Conservation (phyloP, 2,329 filamentous ascomycete genomes). For the Graphium sp. region DNA sequence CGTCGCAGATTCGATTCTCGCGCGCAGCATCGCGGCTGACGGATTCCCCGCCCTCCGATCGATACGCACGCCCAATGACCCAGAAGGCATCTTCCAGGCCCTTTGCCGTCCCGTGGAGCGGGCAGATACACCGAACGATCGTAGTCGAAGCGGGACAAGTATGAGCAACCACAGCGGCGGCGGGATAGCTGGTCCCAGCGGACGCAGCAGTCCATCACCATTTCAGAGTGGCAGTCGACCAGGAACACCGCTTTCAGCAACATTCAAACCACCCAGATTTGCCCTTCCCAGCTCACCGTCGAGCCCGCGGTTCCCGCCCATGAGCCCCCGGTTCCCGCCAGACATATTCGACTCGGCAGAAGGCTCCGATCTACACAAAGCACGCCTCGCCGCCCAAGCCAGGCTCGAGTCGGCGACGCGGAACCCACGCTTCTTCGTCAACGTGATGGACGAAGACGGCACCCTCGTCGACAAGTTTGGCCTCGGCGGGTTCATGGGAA, state of each 20-base stretch:
- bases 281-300: background rate
- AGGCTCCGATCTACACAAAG: slow-evolving; percentile 26
- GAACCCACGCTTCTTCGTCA: slow-evolving; percentile 37
- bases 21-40: slow-evolving; percentile 39
- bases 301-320: slow-evolving; percentile 13
- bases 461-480: slow-evolving; percentile 31
- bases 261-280: slow-evolving; percentile 1
- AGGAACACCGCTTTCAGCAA: slow-evolving; percentile 6
- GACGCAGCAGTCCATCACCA: too few relatives aligned
- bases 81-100: slow-evolving; percentile 50
- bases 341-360: slow-evolving; percentile 8
- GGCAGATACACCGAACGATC: slow-evolving; percentile 32
- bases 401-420: slow-evolving; percentile 42
- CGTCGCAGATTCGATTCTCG: slow-evolving; percentile 43
- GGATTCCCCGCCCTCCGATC: slow-evolving; percentile 45
- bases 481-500: slow-evolving; percentile 46
- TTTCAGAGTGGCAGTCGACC: background rate
- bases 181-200: slow-evolving; percentile 4
- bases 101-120: slow-evolving; percentile 47
- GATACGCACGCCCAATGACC: slow-evolving; percentile 51
- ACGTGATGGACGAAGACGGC: slow-evolving; percentile 36
- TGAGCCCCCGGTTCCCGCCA: slow-evolving; percentile 14
- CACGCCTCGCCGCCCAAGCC: slow-evolving; percentile 47
- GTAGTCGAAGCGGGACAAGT: slow-evolving; percentile 22
- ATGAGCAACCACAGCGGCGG: slow-evolving; percentile 6